Evolutionary conservation across 1,139 yeast species (phyloP), one percentile per base, ranked within the genome.

Genomic region (Lodderomyces margitis): DNA sequence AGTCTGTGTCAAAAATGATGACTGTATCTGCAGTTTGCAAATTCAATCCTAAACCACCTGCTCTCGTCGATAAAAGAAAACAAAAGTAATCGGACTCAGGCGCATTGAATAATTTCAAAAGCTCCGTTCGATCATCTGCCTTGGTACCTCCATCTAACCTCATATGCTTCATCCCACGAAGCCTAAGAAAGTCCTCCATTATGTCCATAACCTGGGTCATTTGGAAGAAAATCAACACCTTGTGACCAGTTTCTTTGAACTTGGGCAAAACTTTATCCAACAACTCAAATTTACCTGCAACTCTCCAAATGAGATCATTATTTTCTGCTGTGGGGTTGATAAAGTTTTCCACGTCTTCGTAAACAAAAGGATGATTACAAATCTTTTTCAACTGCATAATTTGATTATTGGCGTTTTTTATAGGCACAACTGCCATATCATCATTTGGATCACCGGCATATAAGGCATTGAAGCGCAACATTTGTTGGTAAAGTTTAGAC

Each of bases 351-450:
- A 92, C 95, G 52, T 89, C 98, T 58, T 87, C 96, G 63, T 88
- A 92, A 12, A 92, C 98, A 68, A 85, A 92, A 1, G 98, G 98
- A 70, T 92, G 98, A 61, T 92, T 92, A 70, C 98, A 92, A 53
- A 92, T 89, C 63, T 92, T 92, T 56, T 96, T 80, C 64, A 92
- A 74, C 65, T 92, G 98, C 98, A 92, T 92, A 43, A 92, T 80
- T 58, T 89, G 89, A 57, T 89, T 88, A 59, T 89, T 88, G 54
- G 88, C 81, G 45, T 95, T 91, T 68, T 91, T 87, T 46, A 91
- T 77, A 21, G 84, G 81, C 10, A 75, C 68, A 40, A 74, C 73
- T 43, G 76, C 68, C 36, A 54, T 57, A 48, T 74, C 64, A 37
- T 68, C 68, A 34, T 57, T 56, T 5, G 68, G 67, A 48, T 78